Evolutionary conservation across 2,329 filamentous ascomycete genomes (phyloP).

Genomic region (Tolypocladium cylindrosporum): DNA sequence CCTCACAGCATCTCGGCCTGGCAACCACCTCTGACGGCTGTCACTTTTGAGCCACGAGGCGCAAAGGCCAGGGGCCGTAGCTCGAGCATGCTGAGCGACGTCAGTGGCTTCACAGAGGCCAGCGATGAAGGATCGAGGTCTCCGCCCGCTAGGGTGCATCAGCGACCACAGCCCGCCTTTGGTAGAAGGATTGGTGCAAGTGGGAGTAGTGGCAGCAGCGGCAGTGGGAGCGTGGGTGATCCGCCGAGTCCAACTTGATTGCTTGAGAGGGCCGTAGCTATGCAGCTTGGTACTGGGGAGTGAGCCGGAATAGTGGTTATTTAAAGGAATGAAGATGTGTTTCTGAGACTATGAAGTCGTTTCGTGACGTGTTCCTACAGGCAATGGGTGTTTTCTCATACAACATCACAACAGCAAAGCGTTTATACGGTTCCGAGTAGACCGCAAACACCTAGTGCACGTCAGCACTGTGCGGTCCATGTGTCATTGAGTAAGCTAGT

Average conservation of each 20-base stretch:
- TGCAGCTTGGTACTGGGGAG: neutral
- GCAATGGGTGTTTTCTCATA: neutral
- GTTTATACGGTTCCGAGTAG: too few species aligned
- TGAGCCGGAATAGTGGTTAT: neutral
- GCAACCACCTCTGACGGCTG: conserved; percentile 27
- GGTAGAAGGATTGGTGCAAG: conserved; percentile 12
- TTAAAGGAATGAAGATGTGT: neutral
- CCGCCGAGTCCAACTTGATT: conserved; percentile 36
- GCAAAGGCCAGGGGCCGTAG: conserved; percentile 45
- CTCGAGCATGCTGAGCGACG: conserved; percentile 56
- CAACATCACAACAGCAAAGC: too few species aligned
- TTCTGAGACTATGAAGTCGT: neutral
- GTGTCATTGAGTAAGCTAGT: too few species aligned
- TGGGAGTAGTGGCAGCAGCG: conserved; percentile 34
- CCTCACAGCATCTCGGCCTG: conserved; percentile 21
- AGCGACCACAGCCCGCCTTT: conserved; percentile 1
- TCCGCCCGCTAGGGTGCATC: conserved; percentile 4
- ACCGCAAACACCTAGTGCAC: too few species aligned
- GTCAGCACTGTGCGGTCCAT: too few species aligned
- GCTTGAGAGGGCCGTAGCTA: neutral
- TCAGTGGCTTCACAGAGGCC: conserved; percentile 57
- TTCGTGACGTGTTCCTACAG: neutral
- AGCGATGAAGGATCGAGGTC: conserved; percentile 37
- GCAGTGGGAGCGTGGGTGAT: conserved; percentile 39
- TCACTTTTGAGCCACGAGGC: conserved; percentile 22